Percentiles rank a stretch among this genome's conserved stretches.
Evolutionary conservation across 257 asterid genomes (phyloP).

Genomic region (Solanum pennellii): DNA sequence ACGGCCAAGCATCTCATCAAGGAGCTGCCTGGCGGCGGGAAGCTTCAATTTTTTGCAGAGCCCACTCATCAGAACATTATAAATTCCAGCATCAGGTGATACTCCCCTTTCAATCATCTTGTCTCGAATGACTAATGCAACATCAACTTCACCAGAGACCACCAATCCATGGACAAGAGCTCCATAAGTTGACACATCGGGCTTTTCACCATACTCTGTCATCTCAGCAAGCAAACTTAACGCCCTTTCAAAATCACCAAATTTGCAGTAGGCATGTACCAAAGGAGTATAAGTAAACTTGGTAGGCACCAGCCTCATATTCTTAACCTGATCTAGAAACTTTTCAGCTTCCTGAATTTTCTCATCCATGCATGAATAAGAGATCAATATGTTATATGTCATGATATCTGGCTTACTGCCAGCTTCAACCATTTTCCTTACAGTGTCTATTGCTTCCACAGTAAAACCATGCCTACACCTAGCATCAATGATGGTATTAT

Average conservation of each 20-base stretch:
- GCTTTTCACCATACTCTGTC: slow-evolving; percentile 57
- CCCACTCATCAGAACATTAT: slow-evolving; percentile 71
- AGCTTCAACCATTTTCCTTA: slow-evolving; percentile 39
- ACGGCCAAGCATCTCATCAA: slow-evolving; percentile 58
- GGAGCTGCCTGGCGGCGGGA: slow-evolving; percentile 47
- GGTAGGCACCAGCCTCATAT: slow-evolving; percentile 39
- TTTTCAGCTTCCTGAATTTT: slow-evolving; percentile 62
- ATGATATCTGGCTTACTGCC: slow-evolving; percentile 53
- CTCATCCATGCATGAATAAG: slow-evolving; percentile 51
- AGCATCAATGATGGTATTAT: slow-evolving; percentile 58
- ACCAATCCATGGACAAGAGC: slow-evolving; percentile 76
- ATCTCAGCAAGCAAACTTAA: slow-evolving; percentile 54
- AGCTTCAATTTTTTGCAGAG: slow-evolving; percentile 56
- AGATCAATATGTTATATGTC: slow-evolving; percentile 66
- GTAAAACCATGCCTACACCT: slow-evolving; percentile 38
- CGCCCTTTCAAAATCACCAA: slow-evolving; percentile 61
- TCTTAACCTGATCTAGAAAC: slow-evolving; percentile 35
- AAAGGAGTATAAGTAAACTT: slow-evolving; percentile 72
- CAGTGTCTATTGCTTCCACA: slow-evolving; percentile 34
- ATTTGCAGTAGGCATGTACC: slow-evolving; percentile 44
- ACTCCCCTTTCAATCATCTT: slow-evolving; percentile 64
- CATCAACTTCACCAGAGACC: slow-evolving; percentile 57
- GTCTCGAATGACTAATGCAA: slow-evolving; percentile 56
- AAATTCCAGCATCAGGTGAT: slow-evolving; percentile 64
- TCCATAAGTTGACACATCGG: slow-evolving; percentile 67